phyloP scores from a whole-genome alignment of 192 early-diverging fungal species.

The Phycomyces blakesleeanus region DNA sequence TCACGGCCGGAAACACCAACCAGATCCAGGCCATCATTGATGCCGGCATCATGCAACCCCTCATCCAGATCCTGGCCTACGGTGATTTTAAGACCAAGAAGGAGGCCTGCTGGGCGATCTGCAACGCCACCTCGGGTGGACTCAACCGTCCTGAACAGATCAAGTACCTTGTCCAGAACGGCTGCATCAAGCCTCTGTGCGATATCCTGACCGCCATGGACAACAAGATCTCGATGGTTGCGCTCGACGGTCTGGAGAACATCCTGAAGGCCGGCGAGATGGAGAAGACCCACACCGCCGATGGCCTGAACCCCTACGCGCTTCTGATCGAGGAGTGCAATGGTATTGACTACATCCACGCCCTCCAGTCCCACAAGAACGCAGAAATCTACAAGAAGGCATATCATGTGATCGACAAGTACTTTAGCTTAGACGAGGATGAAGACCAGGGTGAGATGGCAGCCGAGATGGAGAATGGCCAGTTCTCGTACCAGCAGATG shows the following conservation, averaged over 20 bases:
- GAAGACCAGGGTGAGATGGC: constrained; percentile 74
- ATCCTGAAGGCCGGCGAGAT: constrained; percentile 94
- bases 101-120: constrained; percentile 99
- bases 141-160: constrained; percentile 91
- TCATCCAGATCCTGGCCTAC: constrained; percentile 79
- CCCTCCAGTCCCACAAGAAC: constrained; percentile 93
- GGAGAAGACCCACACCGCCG: constrained; percentile 58
- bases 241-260: constrained; percentile 97
- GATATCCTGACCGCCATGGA: constrained; percentile 88
- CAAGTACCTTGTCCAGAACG: constrained; percentile 86
- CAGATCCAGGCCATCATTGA: constrained; percentile 97
- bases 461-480: constrained; percentile 65
- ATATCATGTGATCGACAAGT: constrained; percentile 93
- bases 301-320: constrained; percentile 81
- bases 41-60: constrained; percentile 87
- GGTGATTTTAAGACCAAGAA: constrained; percentile 99
- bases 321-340: constrained; percentile 88
- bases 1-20: constrained; percentile 89
- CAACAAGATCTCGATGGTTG: constrained; percentile 95
- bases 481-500: constrained; percentile 75
- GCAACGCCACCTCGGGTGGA: constrained; percentile 95
- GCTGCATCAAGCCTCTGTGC: constrained; percentile 93
- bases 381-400: constrained; percentile 96
- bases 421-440: constrained; percentile 85
- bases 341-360: constrained; percentile 94